Base-by-base conservation (phyloP, 257 asterid genomes). In the Nicotiana obtusifolia region DNA sequence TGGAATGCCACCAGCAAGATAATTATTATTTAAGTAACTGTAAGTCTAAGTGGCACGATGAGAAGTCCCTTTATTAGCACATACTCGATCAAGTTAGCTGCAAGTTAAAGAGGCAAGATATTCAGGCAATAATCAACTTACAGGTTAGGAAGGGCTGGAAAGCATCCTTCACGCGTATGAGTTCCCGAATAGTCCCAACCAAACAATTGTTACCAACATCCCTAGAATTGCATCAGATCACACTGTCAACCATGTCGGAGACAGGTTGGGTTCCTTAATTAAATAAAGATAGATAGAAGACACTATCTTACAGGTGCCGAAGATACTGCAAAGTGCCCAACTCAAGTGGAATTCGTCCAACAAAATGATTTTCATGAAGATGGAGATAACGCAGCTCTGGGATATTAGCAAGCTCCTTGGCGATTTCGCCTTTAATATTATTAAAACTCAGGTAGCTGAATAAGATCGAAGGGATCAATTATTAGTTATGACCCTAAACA, bases 101-200 rank as follows among this genome's bases (percentile, higher is more conserved):
- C 28, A 26, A 26, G 28, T 26, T 26, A 26, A 26, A 26, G 28
- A 26, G 13, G 26, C 49, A 31, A 31, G 64, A 68, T 68, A 44
- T 37, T n/a, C 35, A 35, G 13, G 35, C 20, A 2, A 47, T 69
- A 59, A n/a, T 56, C 62, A 79, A 19, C 98, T 87, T 90, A 95
- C 99, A 95, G 87, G 87, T 95, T 95, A 60, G 97, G 95, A 83
- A 95, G 97, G 83, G 99, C 90, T 56, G 98, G 97, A 86, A 93
- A 95, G 91, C 99, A 91, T 89, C 99, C 99, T 85, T 95, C 22
- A 90, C 88, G 7, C 93, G 97, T 64, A 95, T 94, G 84, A 95
- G 99, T 87, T 95, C 99, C 86, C 99, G 87, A 84, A 95, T 90
- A 54, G 98, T 95, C 84, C 99, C 99, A 83, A 93, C 89, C 91